Evolutionary conservation across 2,329 filamentous ascomycete species (phyloP), one percentile per base, ranked within the genome.

Genomic region (Pestalotiopsis sp.): DNA sequence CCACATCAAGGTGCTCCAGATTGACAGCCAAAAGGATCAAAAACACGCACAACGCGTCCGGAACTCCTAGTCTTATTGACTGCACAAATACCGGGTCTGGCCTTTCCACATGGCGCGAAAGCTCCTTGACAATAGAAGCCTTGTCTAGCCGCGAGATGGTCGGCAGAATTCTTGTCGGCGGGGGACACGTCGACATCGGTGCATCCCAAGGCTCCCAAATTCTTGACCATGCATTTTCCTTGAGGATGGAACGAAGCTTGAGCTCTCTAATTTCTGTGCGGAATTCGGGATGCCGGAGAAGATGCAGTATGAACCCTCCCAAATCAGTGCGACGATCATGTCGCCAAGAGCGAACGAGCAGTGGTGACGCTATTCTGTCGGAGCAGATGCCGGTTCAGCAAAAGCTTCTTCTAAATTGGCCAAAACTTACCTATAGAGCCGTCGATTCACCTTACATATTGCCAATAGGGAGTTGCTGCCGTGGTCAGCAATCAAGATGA

Each of bases 341-440:
- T 20, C 60, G 31, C 60, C 60, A 63, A 23, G 60, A 63, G 60
- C 31, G 31, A 17, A 63, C 60, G 17, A 63, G 60, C 17, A 63
- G 23, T 9, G 60, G 60, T 31, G 60, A 63, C 9, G 60, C 60
- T 20, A 63, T 36, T 20, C 60, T 63, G 36, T 27, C n/a, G 27
- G 23, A 13, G 14, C n/a, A 36, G 14, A 52, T 20, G 9, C 20
- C 12, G 45, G 14, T 25, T 59, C 57, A 59, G 57, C 57, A n/a
- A 52, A 52, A 52, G 11, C 14, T 36, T 36, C 31, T 36, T 36
- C 14, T n/a, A 20, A 52, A n/a, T n/a, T 9, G 20, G 20, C 7
- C 17, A 52, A n/a, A 27, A 59, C 57, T 27, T 11, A 59, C 57
- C 57, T 27, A 13, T 59, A 6, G 17, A 59, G 23, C 57, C 57